Percentiles rank a stretch among this genome's conserved stretches.
phyloP scores from a whole-genome alignment of 352 stramenopile species.

The Phytophthora multivora region DNA sequence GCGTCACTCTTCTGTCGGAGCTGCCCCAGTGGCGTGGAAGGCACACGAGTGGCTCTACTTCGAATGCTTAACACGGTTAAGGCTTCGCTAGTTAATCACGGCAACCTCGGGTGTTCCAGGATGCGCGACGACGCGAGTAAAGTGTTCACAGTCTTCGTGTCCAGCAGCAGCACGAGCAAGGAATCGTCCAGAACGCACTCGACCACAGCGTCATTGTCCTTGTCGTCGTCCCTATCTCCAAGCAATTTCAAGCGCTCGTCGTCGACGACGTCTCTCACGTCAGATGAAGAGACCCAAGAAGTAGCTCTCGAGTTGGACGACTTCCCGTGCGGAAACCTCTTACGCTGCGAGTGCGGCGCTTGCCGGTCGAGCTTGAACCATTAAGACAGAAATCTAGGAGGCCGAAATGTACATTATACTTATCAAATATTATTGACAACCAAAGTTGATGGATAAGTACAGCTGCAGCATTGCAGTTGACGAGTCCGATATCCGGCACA shows the following conservation, averaged over 20 bases:
- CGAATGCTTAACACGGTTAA: conserved; percentile 43
- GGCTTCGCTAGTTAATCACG: conserved; percentile 39
- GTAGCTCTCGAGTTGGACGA: conserved; percentile 21
- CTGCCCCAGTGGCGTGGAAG: conserved; percentile 32
- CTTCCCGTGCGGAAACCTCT: conserved; percentile 24
- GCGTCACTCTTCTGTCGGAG: conserved; percentile 37
- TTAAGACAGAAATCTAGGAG: conserved; percentile 4
- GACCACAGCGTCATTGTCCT: conserved; percentile 12
- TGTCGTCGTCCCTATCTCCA: conserved; percentile 19
- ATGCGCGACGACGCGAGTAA: conserved; percentile 38
- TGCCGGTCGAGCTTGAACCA: conserved; percentile 19
- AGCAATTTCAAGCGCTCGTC: conserved; percentile 19
- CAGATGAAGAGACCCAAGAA: conserved; percentile 32
- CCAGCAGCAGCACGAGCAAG: conserved; percentile 12
- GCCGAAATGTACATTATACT: conserved; percentile 19
- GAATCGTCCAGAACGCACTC: conserved; percentile 4
- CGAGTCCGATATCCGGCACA: conserved; percentile 11
- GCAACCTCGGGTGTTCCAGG: conserved; percentile 36
- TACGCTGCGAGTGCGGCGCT: conserved; percentile 21
- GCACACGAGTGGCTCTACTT: conserved; percentile 30
- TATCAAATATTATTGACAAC: conserved; percentile 17
- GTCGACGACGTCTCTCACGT: conserved; percentile 23
- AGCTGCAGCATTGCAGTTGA: not conserved
- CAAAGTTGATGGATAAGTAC: not conserved
- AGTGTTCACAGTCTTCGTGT: conserved; percentile 34